Conservation (phyloP, 148 eudicot genomes). For the Vaccinium vitisidaea region DNA sequence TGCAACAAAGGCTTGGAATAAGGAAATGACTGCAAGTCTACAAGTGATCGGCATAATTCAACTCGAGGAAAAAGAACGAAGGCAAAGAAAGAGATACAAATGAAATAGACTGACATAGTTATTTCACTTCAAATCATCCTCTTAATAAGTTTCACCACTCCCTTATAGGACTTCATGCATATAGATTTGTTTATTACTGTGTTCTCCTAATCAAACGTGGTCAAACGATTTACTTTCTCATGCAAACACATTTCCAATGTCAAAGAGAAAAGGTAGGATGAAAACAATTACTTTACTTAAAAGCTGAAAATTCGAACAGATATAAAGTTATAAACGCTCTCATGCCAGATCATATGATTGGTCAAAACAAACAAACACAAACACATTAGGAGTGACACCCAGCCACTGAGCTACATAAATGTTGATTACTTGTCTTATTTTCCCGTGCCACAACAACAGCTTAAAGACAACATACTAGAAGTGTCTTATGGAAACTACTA, state of each 20-base stretch:
- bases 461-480: neutral
- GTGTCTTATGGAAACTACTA: neutral
- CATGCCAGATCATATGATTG: neutral
- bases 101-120: neutral
- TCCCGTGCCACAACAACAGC: neutral
- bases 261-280: neutral
- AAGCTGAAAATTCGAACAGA: neutral
- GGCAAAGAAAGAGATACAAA: neutral
- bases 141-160: neutral
- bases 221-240: neutral
- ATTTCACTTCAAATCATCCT: neutral
- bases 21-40: neutral
- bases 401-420: conserved; percentile 1
- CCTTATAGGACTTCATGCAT: neutral
- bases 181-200: neutral
- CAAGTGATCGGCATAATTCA: neutral
- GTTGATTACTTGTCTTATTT: neutral
- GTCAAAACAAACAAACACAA: neutral
- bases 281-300: neutral
- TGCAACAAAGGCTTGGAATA: neutral
- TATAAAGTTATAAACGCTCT: neutral
- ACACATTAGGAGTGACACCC: neutral
- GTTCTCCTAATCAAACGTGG: neutral
- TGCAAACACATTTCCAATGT: neutral
- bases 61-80: neutral